Evolutionary conservation across 2,329 filamentous ascomycete species (phyloP), one percentile per base, ranked within the genome.

Genomic region (Colletotrichum eleusines): DNA sequence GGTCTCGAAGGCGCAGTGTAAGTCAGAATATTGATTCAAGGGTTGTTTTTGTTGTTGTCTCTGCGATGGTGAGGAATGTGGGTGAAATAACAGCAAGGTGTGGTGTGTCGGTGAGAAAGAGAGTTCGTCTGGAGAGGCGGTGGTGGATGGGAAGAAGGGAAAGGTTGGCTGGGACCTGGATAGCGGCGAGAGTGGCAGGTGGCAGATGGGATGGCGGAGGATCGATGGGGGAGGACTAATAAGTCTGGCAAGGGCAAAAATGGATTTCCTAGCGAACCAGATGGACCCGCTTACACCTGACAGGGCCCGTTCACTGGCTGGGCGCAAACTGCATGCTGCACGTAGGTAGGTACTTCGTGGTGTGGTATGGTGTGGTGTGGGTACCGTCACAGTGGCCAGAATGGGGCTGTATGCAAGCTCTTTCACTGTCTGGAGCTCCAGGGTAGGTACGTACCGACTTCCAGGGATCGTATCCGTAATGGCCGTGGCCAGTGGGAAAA

Each of bases 141-240:
- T 67, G 46, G 59, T 31, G 42, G 42, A 23, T 54, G 31, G 68
- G 66, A 72, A 69, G 69, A 69, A 72, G 66, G 69, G 35, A 58
- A 72, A 61, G 59, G 69, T 69, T 72, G 69, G 68, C 67, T 70
- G 67, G 67, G 67, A 61, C 64, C 63, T 71, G 46, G 68, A 71
- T 62, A 44, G 58, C 68, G 63, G 68, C 68, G n/a, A 67, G 63
- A 71, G 68, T 67, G 68, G 68, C 68, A 67, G 69, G 64, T 69
- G 53, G 55, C 58, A 59, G 65, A 69, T 63, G 65, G 69, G 69
- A 69, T 58, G 66, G 59, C 59, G 46, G 46, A 62, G 59, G 59
- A 62, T 50, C 53, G 38, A 20, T 50, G 59, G 59, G 59, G 59
- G 33, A 33, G n/a, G 7, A 20, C 31, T 50, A 46, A 44, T 46